Evolutionary conservation across 495 filamentous ascomycete species (phyloP), one percentile per base, ranked within the genome.

Genomic region (Lasiosphaeria miniovina): DNA sequence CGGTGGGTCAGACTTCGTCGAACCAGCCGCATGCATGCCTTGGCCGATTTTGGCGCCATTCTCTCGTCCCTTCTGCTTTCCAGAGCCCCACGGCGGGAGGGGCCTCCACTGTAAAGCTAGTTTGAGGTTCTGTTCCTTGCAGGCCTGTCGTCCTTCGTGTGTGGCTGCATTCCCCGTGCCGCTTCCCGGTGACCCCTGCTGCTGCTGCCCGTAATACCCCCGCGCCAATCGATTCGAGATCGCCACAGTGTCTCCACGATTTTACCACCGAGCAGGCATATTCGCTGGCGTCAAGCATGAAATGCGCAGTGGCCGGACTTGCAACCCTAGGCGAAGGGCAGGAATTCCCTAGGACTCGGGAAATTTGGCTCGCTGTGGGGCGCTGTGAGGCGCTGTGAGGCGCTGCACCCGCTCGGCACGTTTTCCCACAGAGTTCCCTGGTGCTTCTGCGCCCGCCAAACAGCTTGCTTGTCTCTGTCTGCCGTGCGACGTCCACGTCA

Each of bases 81-180:
- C 36, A 5, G 31, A 17, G 12, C 56, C 35, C 55, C 60, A 41
- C 55, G 54, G 36, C 34, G 38, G 58, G n/a, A 51, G 43, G 36
- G 36, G 52, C 50, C 36, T 14, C 49, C 33, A 51, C 45, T 36
- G 60, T 63, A 57, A 54, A 12, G 15, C 55, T 40, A 6, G 66
- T 66, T 66, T 66, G 60, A 65, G 55, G 57, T 61, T 43, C 33
- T 17, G 57, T 60, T 55, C 62, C 59, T 61, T 61, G 55, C 59
- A 60, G 52, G 38, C 36, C 52, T 57, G 52, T 35, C 12, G 58
- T 51, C 35, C 38, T 14, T 31, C 35, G 41, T 62, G 49, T 63
- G 55, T 65, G 65, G 64, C 55, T 54, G 53, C 8, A n/a, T n/a
- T 11, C 12, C 15, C 12, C 11, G 11, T 14, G 6, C 43, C 6